phyloP scores from a whole-genome alignment of 176 grass and related monocot species.

The barley (Hordeum vulgare) region DNA sequence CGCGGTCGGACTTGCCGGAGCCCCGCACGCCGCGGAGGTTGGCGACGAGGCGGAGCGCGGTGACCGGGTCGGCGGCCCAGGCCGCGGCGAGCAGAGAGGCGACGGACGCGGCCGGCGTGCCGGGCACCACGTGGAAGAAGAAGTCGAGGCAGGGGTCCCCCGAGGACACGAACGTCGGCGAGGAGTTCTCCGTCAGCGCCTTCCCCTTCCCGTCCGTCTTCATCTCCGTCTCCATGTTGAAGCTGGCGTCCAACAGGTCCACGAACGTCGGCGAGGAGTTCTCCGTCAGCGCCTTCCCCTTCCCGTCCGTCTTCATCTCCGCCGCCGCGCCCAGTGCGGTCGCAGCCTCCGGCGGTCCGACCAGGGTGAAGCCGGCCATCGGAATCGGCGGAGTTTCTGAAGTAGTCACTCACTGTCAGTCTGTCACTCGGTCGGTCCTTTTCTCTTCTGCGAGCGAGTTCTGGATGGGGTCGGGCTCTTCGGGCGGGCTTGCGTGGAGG shows the following conservation, averaged over 20 bases:
- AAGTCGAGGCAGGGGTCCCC: constrained; percentile 83
- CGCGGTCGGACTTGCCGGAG: constrained; percentile 70
- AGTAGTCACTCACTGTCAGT: background rate
- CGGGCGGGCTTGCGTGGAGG: background rate
- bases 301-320: background rate
- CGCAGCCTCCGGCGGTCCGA: constrained; percentile 57
- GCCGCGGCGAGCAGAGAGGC: constrained; percentile 36
- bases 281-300: constrained; percentile 41
- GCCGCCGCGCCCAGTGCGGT: background rate
- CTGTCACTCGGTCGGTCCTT: background rate
- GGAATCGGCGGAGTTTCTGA: background rate
- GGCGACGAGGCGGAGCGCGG: constrained; percentile 58
- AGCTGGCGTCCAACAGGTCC: constrained; percentile 11
- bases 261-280: constrained; percentile 46
- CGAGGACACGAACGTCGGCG: constrained; percentile 56
- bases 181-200: constrained; percentile 50
- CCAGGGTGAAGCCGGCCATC: constrained; percentile 7
- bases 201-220: background rate
- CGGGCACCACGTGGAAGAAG: constrained; percentile 77
- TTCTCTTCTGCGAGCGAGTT: background rate
- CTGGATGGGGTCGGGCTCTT: background rate
- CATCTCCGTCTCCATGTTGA: background rate
- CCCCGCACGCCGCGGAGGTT: constrained; percentile 74
- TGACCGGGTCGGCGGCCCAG: constrained; percentile 37
- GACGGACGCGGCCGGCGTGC: constrained; percentile 12